phyloP scores from a whole-genome alignment of 2,329 filamentous ascomycete species.

The Chrysoporthe puriensis region DNA sequence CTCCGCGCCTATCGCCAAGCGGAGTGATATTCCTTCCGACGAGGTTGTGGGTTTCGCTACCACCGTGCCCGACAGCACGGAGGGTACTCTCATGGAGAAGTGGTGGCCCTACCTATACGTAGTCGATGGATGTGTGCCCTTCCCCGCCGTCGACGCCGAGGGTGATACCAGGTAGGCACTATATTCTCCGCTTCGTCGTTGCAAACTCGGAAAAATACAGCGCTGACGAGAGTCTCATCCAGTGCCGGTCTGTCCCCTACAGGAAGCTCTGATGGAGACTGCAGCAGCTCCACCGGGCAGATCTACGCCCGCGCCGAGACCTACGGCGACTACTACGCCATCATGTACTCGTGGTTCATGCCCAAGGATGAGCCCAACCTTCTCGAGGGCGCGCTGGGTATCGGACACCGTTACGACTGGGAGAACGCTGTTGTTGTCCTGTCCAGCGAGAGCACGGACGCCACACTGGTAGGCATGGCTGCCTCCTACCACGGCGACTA shows the following conservation, averaged over 20 bases:
- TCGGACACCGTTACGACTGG: slow-evolving; percentile 47
- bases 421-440: slow-evolving; percentile 42
- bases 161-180: slow-evolving; percentile 59
- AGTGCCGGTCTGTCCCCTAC: slow-evolving; percentile 42
- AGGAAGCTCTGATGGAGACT: slow-evolving; percentile 38
- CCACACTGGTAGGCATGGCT: slow-evolving; percentile 41
- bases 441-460: slow-evolving; percentile 33
- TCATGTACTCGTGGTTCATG: slow-evolving; percentile 50
- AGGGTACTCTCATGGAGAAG: slow-evolving; percentile 54
- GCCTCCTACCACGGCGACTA: slow-evolving; percentile 45
- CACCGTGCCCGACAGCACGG: slow-evolving; percentile 50
- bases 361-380: slow-evolving; percentile 48
- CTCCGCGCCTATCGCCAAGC: slow-evolving; percentile 27
- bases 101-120: slow-evolving; percentile 61
- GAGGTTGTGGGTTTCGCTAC: slow-evolving; percentile 56
- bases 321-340: slow-evolving; percentile 38
- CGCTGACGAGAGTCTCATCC: background rate
- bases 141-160: slow-evolving; percentile 60
- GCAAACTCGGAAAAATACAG: background rate
- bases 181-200: background rate
- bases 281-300: slow-evolving; percentile 42
- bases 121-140: slow-evolving; percentile 64
- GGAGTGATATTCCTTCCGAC: slow-evolving; percentile 37
- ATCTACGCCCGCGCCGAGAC: slow-evolving; percentile 41
- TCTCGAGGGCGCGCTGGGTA: slow-evolving; percentile 28